Evolutionary conservation across 148 eudicot species (phyloP).

Genomic region (Rhododendron mucronatum): DNA sequence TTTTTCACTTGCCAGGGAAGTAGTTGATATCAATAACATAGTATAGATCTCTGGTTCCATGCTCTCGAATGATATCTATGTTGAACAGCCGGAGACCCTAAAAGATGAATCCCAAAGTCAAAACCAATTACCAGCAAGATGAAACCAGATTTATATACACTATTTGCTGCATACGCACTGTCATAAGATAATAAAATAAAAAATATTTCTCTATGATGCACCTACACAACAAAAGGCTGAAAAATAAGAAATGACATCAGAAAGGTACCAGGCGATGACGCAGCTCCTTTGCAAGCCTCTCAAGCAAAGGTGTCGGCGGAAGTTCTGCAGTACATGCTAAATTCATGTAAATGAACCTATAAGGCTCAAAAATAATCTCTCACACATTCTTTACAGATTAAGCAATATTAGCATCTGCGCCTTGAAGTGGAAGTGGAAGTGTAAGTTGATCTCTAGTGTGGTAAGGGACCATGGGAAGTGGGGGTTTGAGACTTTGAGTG

Average conservation of each 20-base stretch:
- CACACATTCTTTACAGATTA: not conserved
- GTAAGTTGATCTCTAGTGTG: not conserved
- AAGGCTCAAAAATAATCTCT: not conserved
- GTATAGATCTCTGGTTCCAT: conserved; percentile 57
- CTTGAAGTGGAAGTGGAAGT: not conserved
- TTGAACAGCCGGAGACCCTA: conserved; percentile 91
- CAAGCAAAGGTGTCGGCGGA: conserved; percentile 81
- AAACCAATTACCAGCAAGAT: not conserved
- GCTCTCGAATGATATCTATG: conserved; percentile 83
- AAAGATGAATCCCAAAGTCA: not conserved
- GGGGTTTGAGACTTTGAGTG: not conserved
- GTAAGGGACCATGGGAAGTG: not conserved
- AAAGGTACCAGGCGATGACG: conserved; percentile 60
- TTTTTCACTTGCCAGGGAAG: conserved; percentile 65
- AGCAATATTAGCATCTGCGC: not conserved
- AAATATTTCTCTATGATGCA: not conserved
- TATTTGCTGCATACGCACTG: not conserved
- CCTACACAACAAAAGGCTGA: not conserved
- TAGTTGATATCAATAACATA: conserved; percentile 94
- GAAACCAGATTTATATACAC: not conserved
- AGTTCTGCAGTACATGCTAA: conserved; percentile 49
- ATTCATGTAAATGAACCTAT: not conserved
- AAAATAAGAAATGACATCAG: not conserved
- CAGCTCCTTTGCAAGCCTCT: conserved; percentile 72
- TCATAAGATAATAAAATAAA: not conserved